These are phyloP conservation scores for Taxillus chinensis DNA, from an alignment of 164 flowering plant species.

Conservation along the genomic window DNA sequence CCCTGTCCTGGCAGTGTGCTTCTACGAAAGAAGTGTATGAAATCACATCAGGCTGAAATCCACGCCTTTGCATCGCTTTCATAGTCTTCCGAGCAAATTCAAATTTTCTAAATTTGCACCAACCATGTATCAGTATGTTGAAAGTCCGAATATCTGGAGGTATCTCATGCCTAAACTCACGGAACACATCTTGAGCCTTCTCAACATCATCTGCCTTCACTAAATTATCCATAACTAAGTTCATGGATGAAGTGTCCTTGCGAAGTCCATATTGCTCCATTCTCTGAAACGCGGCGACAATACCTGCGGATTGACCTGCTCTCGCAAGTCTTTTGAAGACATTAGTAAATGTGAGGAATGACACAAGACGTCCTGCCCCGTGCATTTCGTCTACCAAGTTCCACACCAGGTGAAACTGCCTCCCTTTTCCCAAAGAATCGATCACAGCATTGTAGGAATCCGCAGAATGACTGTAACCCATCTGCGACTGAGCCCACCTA, in stretches of 20 bases:
- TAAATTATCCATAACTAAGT: slow-evolving; percentile 40
- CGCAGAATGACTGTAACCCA: slow-evolving; percentile 25
- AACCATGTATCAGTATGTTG: slow-evolving; percentile 58
- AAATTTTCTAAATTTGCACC: slow-evolving; percentile 39
- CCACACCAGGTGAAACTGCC: slow-evolving; percentile 48
- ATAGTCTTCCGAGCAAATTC: slow-evolving; percentile 35
- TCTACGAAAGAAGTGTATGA: slow-evolving; percentile 52
- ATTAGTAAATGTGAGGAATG: slow-evolving; percentile 40
- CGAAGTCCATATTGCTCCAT: slow-evolving; percentile 39
- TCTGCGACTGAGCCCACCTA: slow-evolving; percentile 44
- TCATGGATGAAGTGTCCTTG: slow-evolving; percentile 35
- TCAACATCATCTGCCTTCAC: slow-evolving; percentile 43
- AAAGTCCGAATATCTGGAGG: slow-evolving; percentile 28
- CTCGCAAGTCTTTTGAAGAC: slow-evolving; percentile 47
- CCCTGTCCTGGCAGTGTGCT: slow-evolving; percentile 36
- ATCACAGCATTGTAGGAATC: slow-evolving; percentile 38
- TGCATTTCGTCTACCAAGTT: slow-evolving; percentile 45
- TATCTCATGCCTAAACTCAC: slow-evolving; percentile 33
- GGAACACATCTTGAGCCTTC: slow-evolving; percentile 33
- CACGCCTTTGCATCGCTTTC: slow-evolving; percentile 38
- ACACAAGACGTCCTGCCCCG: slow-evolving; percentile 23
- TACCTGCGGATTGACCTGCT: slow-evolving; percentile 35
- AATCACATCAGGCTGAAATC: slow-evolving; percentile 39
- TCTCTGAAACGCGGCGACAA: slow-evolving; percentile 31
- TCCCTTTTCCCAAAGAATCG: slow-evolving; percentile 49